phyloP scores from a whole-genome alignment of 768 basidiomycete genomes.

The Suillus tomentosus region DNA sequence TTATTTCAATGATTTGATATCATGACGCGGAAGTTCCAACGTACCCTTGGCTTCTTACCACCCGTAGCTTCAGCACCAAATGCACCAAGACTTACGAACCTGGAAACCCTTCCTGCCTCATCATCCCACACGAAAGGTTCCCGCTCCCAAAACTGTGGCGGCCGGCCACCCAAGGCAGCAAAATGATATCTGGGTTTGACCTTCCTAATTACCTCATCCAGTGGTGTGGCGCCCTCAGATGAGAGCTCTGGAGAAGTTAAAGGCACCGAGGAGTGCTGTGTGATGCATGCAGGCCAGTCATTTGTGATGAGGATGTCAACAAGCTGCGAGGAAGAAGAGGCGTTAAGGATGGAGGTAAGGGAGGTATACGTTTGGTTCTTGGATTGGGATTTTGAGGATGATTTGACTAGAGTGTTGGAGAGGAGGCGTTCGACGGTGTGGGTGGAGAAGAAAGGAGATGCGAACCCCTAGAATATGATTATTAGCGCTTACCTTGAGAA shows the following conservation, averaged over 20 bases:
- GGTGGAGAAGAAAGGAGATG: constrained; percentile 73
- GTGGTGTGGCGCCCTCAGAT: constrained; percentile 49
- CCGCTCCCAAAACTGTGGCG: constrained; percentile 89
- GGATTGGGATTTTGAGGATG: constrained; percentile 41
- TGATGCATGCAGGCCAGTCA: constrained; percentile 69
- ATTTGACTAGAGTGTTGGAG: constrained; percentile 64
- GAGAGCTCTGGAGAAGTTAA: constrained; percentile 47
- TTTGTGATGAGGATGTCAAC: constrained; percentile 84
- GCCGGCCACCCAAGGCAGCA: constrained; percentile 61
- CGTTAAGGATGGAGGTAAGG: constrained; percentile 66
- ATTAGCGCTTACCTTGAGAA: neutral
- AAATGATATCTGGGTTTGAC: constrained; percentile 90
- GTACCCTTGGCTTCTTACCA: constrained; percentile 82
- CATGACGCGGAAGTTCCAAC: constrained; percentile 28
- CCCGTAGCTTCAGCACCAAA: constrained; percentile 66
- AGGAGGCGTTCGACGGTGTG: constrained; percentile 73
- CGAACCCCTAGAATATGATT: constrained; percentile 56
- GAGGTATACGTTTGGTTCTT: constrained; percentile 56
- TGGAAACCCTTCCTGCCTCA: constrained; percentile 62
- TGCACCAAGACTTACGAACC: constrained; percentile 84
- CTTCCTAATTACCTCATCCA: constrained; percentile 64
- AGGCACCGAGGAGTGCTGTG: constrained; percentile 58
- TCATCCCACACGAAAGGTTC: constrained; percentile 90
- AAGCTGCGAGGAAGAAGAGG: constrained; percentile 60
- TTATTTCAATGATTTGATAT: neutral